A percentile compares a stretch with the other conserved stretches of the same genome.
These are phyloP conservation scores for Aspergillus incahuasiensis DNA, from an alignment of 495 filamentous ascomycete species.

Conservation along the genomic window DNA sequence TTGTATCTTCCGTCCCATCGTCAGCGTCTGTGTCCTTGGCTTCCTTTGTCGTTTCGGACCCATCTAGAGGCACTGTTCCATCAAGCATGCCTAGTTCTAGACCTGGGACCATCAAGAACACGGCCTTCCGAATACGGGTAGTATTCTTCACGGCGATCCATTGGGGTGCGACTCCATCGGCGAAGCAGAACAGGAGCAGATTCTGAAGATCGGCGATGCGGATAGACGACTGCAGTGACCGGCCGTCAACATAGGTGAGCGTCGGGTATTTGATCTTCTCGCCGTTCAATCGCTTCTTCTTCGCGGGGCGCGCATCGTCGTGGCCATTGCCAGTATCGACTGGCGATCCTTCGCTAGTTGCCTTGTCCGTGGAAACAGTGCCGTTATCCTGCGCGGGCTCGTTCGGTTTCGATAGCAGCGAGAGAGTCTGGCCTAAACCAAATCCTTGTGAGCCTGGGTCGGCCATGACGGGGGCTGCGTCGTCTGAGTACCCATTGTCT, in stretches of 20 bases:
- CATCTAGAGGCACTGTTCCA: constrained; percentile 52
- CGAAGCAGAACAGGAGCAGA: constrained; percentile 82
- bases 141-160: constrained; percentile 82
- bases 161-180: constrained; percentile 77
- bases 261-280: constrained; percentile 72
- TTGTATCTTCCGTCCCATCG: constrained; percentile 14
- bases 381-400: constrained; percentile 9
- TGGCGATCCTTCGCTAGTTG: constrained; percentile 23
- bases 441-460: constrained; percentile 10
- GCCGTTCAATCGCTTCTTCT: constrained; percentile 40
- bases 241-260: constrained; percentile 63
- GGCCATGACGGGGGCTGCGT: constrained; percentile 22
- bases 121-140: constrained; percentile 71
- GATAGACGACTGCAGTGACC: constrained; percentile 62
- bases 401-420: constrained; percentile 23
- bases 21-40: constrained; percentile 14
- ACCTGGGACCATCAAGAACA: constrained; percentile 91
- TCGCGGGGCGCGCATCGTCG: constrained; percentile 19
- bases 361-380: background rate
- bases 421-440: constrained; percentile 33
- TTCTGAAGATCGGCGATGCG: constrained; percentile 75
- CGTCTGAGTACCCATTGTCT: constrained; percentile 19
- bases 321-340: constrained; percentile 6
- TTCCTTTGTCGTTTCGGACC: constrained; percentile 21
- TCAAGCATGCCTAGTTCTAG: constrained; percentile 88